Evolutionary conservation across 2,329 filamentous ascomycete genomes (phyloP).

Genomic region (Cercospora sesami): DNA sequence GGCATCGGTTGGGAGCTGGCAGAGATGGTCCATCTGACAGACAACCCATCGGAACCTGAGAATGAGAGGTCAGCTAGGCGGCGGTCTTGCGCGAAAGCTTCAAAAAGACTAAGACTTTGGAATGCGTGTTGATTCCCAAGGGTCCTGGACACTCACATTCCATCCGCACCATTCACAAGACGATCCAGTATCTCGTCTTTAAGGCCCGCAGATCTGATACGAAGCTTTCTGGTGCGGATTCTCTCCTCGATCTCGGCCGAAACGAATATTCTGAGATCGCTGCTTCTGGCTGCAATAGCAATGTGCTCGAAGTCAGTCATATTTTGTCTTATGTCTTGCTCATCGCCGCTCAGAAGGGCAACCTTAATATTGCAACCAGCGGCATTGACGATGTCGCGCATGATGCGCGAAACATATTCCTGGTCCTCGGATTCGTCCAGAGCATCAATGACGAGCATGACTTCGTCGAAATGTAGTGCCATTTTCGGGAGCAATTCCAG

Average conservation of each 20-base stretch:
- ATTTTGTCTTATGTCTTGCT: neutral
- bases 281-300: neutral
- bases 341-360: neutral
- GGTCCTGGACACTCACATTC: neutral
- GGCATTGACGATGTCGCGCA: neutral
- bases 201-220: neutral
- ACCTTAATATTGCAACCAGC: neutral
- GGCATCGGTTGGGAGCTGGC: neutral
- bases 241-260: neutral
- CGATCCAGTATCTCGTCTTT: neutral
- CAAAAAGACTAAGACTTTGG: too few species aligned
- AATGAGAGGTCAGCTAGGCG: too few species aligned
- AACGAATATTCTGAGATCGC: neutral
- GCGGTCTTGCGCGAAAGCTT: too few species aligned
- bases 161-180: neutral
- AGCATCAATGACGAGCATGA: neutral
- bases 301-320: neutral
- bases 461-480: neutral
- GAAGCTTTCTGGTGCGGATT: neutral
- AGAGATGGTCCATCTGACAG: neutral
- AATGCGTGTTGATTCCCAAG: too few species aligned
- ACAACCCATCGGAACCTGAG: neutral
- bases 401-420: neutral
- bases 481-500: neutral
- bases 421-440: neutral